Conservation (phyloP, 441 rosid genomes). For the Theobroma grandiflorum region DNA sequence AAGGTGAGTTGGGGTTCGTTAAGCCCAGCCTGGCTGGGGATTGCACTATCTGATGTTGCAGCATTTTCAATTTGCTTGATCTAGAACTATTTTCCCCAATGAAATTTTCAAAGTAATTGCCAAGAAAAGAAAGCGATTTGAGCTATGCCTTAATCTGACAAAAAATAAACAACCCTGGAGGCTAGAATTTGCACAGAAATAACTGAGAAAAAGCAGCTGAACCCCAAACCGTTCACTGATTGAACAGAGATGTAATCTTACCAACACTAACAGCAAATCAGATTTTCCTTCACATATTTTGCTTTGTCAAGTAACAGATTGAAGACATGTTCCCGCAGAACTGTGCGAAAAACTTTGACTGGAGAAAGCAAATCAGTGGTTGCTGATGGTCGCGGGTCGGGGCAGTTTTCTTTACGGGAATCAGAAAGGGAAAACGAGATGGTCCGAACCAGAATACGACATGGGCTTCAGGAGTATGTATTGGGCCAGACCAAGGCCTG, state of each 20-base stretch:
- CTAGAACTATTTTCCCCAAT: background rate
- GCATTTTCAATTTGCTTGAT: constrained; percentile 46
- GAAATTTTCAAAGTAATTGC: background rate
- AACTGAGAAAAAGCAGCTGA: background rate
- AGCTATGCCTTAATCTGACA: background rate
- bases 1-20: constrained; percentile 78
- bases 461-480: background rate
- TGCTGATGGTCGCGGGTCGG: background rate
- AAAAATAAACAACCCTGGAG: background rate
- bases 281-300: background rate
- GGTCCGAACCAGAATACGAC: background rate
- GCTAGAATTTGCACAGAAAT: background rate
- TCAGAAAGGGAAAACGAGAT: background rate
- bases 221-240: background rate
- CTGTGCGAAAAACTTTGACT: background rate
- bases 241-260: background rate
- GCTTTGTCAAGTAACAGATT: background rate
- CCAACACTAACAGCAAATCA: background rate
- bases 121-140: background rate
- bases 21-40: constrained; percentile 92
- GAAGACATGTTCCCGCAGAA: background rate
- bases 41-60: constrained; percentile 78
- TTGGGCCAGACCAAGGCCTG: background rate
- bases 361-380: background rate
- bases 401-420: background rate